A percentile compares a stretch with the other conserved stretches of the same genome.
Conservation (phyloP, 495 filamentous ascomycete genomes). For the Lasiosphaeris hirsuta region DNA sequence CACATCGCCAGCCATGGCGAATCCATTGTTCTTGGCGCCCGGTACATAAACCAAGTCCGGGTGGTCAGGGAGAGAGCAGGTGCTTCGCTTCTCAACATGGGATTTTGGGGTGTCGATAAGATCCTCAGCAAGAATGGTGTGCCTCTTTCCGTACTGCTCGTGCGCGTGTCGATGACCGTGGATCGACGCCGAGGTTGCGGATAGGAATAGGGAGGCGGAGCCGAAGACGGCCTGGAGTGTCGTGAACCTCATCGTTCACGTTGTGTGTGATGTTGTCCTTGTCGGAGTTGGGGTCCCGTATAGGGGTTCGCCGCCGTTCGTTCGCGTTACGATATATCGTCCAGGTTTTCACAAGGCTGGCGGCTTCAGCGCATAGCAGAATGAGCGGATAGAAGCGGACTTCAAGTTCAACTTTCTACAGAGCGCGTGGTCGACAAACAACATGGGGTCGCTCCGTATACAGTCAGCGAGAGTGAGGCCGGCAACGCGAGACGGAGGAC, state of each 20-base stretch:
- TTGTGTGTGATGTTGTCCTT: conserved; percentile 2
- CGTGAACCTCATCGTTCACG: conserved; percentile 45
- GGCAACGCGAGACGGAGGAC: neutral
- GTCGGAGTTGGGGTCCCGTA: conserved; percentile 3
- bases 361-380: conserved; percentile 12
- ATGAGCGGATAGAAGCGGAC: conserved; percentile 12
- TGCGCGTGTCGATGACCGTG: conserved; percentile 39
- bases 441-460: neutral
- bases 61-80: conserved; percentile 64
- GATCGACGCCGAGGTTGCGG: conserved; percentile 26
- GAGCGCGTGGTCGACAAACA: neutral
- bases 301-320: neutral
- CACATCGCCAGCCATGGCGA: conserved; percentile 80
- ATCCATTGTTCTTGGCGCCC: conserved; percentile 63
- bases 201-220: conserved; percentile 45
- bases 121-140: conserved; percentile 21
- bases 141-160: conserved; percentile 30
- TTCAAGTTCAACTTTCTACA: conserved; percentile 1
- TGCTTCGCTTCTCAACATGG: conserved; percentile 38
- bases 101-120: conserved; percentile 14
- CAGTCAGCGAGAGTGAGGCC: conserved; percentile 10
- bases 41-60: conserved; percentile 69
- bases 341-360: neutral
- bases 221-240: conserved; percentile 47
- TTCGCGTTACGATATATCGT: conserved; percentile 4